A percentile compares a stretch with the other conserved stretches of the same genome.
Conservation (phyloP, 345 rosid genomes). For the Eucalyptus curtisii region DNA sequence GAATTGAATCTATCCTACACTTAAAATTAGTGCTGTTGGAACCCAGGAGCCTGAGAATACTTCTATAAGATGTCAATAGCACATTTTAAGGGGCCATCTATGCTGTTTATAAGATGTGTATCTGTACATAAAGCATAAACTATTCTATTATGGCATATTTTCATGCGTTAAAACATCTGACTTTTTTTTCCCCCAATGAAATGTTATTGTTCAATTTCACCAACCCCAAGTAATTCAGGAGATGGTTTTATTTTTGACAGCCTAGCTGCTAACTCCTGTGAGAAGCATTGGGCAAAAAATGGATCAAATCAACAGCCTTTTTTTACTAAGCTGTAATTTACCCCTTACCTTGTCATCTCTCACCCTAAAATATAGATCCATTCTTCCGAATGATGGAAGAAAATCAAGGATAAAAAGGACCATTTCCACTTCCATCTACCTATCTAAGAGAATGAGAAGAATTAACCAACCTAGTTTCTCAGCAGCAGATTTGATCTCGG, state of each 20-base stretch:
- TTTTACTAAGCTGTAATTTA: background rate
- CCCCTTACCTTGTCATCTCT: background rate
- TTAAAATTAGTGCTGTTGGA: background rate
- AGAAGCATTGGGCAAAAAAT: background rate
- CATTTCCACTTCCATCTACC: background rate
- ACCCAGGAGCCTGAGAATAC: background rate
- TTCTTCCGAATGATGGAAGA: background rate
- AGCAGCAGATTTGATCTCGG: slow-evolving; percentile 28
- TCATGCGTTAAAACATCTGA: background rate
- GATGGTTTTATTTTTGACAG: background rate
- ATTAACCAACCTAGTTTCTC: slow-evolving; percentile 54
- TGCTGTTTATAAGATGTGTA: background rate
- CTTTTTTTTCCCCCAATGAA: background rate
- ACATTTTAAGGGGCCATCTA: background rate
- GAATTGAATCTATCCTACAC: background rate
- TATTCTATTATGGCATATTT: background rate
- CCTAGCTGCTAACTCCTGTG: background rate
- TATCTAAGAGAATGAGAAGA: background rate
- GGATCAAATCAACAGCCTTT: background rate
- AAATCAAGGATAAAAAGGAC: background rate
- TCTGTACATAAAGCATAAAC: background rate
- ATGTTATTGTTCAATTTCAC: background rate
- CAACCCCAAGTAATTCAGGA: background rate
- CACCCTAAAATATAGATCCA: background rate
- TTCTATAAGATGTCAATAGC: background rate